Evolutionary conservation across 768 basidiomycete genomes (phyloP), one percentile per base, ranked within the genome.

Genomic region (Russula compacta): DNA sequence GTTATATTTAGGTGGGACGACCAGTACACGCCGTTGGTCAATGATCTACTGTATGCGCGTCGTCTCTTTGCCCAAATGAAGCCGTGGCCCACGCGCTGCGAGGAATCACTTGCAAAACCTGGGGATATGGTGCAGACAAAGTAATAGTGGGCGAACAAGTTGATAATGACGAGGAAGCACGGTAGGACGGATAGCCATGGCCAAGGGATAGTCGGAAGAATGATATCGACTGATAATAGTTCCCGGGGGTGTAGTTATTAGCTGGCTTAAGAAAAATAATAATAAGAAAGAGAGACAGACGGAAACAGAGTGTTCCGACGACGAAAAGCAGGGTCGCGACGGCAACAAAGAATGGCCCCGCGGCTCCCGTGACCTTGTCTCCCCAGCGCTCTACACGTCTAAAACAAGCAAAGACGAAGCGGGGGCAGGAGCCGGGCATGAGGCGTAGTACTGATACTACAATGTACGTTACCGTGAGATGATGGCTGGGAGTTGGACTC

Each of bases 281-380:
- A 3, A 4, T 43, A 6, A 21, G 6, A 15, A 50, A 36, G 52
- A 39, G 9, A 15, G 35, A 82, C 87, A 73, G 69, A 95, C 93
- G 92, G 71, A 95, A 98, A 65, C 82, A 85, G 52, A 92, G 63
- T 0, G 82, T 77, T 48, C 92, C 94, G 1, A 77, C 67, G 11
- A 78, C 73, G 15, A 94, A 84, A 32, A 98, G 78, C 7, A 84
- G 68, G 57, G 87, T 77, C 4, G 92, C 95, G n/a, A 95, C 76
- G 1, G 75, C 80, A 42, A 98, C 83, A 70, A 98, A 98, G 68
- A 87, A 83, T 0, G 94, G 95, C 0, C 95, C 95, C 35, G 91
- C 94, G 55, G 89, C 87, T 56, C 94, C 92, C 0, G 92, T 97
- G 42, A 95, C 67, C 66, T 80, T 76, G 71, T 97, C 92, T 6